Evolutionary conservation across 2,329 filamentous ascomycete genomes (phyloP).

Genomic region (Chaetomiaceae sp.): DNA sequence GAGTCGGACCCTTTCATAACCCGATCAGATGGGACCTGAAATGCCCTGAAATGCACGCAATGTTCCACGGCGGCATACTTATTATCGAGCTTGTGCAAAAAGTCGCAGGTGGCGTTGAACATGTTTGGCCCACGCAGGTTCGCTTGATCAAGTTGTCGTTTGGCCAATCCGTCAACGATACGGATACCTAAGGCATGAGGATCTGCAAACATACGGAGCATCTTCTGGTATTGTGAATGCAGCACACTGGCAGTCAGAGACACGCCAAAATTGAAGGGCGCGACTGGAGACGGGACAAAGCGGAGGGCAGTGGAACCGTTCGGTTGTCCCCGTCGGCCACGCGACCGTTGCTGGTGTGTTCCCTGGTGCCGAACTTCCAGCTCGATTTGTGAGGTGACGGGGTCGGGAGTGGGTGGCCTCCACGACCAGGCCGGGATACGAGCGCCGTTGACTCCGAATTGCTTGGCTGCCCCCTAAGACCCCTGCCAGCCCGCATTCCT

Average conservation of each 20-base stretch:
- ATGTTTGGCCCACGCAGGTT: too few species aligned
- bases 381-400: background rate
- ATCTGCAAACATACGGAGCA: too few species aligned
- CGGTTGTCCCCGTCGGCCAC: background rate
- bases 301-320: background rate
- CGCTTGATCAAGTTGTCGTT: too few species aligned
- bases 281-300: background rate
- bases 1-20: too few species aligned
- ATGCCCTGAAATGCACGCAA: background rate
- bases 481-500: slow-evolving; percentile 2
- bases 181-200: too few species aligned
- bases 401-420: background rate
- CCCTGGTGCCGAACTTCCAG: background rate
- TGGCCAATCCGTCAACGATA: too few species aligned
- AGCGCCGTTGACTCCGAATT: background rate
- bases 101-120: background rate
- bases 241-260: too few species aligned
- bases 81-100: too few species aligned
- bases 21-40: background rate
- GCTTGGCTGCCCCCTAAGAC: background rate
- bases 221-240: too few species aligned
- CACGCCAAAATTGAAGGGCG: too few species aligned
- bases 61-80: background rate
- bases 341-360: background rate
- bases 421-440: background rate